Conservation (phyloP, 1,284 basidiomycete species). For the Moesziomyces sp. region DNA sequence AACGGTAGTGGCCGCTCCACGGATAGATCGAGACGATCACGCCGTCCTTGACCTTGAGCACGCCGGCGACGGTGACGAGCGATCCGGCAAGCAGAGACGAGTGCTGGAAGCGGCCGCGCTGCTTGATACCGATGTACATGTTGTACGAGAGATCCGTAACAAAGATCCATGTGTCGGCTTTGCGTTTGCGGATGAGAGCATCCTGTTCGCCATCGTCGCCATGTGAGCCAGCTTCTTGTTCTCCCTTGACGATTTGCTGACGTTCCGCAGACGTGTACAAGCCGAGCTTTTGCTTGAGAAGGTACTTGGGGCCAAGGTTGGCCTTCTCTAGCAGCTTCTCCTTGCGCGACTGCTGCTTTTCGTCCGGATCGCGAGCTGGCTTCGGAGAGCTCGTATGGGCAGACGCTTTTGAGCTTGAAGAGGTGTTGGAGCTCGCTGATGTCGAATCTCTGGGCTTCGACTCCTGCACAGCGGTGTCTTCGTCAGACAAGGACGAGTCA, state of each 20-base stretch:
- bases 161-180: conserved; percentile 51
- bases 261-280: conserved; percentile 35
- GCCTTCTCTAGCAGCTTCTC: conserved; percentile 38
- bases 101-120: conserved; percentile 53
- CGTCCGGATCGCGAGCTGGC: conserved; percentile 8
- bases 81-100: conserved; percentile 49
- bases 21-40: conserved; percentile 52
- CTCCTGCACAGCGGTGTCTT: not conserved
- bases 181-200: conserved; percentile 34
- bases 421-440: no score
- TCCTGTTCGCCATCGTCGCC: conserved; percentile 3
- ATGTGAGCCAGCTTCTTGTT: not conserved
- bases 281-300: conserved; percentile 43
- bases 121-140: conserved; percentile 55
- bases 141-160: conserved; percentile 48
- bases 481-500: conserved; percentile 14
- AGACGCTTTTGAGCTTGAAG: no score
- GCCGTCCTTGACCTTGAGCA: conserved; percentile 51
- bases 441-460: no score
- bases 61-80: conserved; percentile 47
- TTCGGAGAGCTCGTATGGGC: not conserved
- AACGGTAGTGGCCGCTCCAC: conserved; percentile 53
- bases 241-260: conserved; percentile 33
- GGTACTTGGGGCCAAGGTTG: conserved; percentile 46
- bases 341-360: conserved; percentile 41